These are phyloP conservation scores for Colletotrichum lindemuthianum DNA, from an alignment of 2,329 filamentous ascomycete genomes.

Conservation along the genomic window DNA sequence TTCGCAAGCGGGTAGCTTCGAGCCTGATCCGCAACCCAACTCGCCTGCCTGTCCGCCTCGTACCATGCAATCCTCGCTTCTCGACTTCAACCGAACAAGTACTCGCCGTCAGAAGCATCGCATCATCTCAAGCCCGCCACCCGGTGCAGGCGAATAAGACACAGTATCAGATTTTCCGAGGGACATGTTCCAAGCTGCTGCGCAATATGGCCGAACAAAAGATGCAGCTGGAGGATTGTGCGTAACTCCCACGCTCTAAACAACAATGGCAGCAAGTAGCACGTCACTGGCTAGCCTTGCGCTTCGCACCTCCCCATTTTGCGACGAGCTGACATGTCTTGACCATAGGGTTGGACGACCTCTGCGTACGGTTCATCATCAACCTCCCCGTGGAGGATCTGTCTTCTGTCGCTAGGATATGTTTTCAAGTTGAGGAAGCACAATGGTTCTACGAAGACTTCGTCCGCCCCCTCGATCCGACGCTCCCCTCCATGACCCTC, in stretches of 20 bases:
- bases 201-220: slow-evolving; percentile 78
- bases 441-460: slow-evolving; percentile 99
- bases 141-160: slow-evolving; percentile 22
- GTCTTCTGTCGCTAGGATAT: slow-evolving; percentile 89
- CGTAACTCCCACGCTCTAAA: slow-evolving; percentile 41
- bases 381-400: slow-evolving; percentile 95
- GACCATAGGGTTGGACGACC: slow-evolving; percentile 88
- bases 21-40: slow-evolving; percentile 27
- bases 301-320: background rate
- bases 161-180: background rate
- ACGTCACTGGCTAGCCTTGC: slow-evolving; percentile 32
- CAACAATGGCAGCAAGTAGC: background rate
- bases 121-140: background rate
- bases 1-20: slow-evolving; percentile 32
- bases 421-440: slow-evolving; percentile 98
- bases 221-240: slow-evolving; percentile 92
- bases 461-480: slow-evolving; percentile 87
- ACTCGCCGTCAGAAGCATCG: slow-evolving; percentile 25
- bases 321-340: slow-evolving; percentile 30
- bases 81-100: slow-evolving; percentile 22
- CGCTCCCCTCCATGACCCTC: slow-evolving; percentile 85
- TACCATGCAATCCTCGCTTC: slow-evolving; percentile 29
- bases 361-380: slow-evolving; percentile 97
- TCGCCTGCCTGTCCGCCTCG: background rate
- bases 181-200: slow-evolving; percentile 40